Evolutionary conservation across 2,329 filamentous ascomycete genomes (phyloP), one percentile per base, ranked within the genome.

Genomic region (Decorospora gaudefroyi): DNA sequence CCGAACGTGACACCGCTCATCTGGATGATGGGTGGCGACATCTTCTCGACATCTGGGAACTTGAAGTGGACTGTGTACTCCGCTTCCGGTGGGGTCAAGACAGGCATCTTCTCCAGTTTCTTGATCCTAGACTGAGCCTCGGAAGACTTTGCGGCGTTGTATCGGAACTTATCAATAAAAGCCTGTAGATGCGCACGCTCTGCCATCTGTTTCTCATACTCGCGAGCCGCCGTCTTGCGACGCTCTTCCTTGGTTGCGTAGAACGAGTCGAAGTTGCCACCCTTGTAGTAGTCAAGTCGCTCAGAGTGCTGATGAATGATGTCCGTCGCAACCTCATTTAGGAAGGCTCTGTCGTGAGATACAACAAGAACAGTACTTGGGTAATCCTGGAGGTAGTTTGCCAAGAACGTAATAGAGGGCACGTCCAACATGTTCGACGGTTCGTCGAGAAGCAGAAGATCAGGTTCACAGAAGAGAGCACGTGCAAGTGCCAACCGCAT

Each of bases 361-460:
- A 99, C 93, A 40, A 99, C 92, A 10, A 99, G 79, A 18, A 99
- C 85, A 2, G 93, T 97, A 72, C 90, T 96, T 26, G 92, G 92
- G 68, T 99, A 99, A 34, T 78, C 79, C 71, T 96, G 91, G 6
- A 99, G 86, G 68, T 99, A 99, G 65, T 91, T 92, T 33, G 92
- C 88, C 69, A 99, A 81, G 82, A 97, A 99, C 43, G 93, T 95
- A 67, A 99, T 97, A 16, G 93, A 97, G n/a, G 93, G 93, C 45
- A 99, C 93, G 74, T 97, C 93, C 89, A 99, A 90, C 92, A 97
- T 97, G 84, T 97, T 97, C 42, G 92, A 97, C 75, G 93, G 93
- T 84, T 99, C 93, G 77, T 99, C 93, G 60, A 99, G 90, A 70
- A 99, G 81, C 47, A 99, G 76, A 38, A 99, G 78, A 74, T 99